These are phyloP conservation scores for Candida coquimbonensis DNA, from an alignment of 805 yeast genomes.

Conservation along the genomic window DNA sequence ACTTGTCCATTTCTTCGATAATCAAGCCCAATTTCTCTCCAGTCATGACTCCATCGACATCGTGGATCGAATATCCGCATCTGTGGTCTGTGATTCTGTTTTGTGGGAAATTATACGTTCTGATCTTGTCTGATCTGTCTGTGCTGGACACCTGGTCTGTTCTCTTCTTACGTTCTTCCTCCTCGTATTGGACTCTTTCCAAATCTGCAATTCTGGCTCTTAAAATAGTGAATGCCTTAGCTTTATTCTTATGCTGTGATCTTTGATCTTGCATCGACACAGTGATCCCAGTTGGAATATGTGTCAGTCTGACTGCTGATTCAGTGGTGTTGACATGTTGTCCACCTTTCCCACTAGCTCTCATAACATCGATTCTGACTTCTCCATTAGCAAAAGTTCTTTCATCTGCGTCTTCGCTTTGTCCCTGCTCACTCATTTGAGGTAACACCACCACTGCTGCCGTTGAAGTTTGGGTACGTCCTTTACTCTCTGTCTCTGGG, in stretches of 20 bases:
- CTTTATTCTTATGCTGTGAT: constrained; percentile 91
- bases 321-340: constrained; percentile 98
- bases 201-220: constrained; percentile 79
- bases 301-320: constrained; percentile 91
- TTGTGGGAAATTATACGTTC: constrained; percentile 92
- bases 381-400: constrained; percentile 80
- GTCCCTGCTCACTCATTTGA: constrained; percentile 52
- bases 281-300: constrained; percentile 82
- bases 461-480: constrained; percentile 92
- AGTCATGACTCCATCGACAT: constrained; percentile 56
- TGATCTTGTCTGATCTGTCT: constrained; percentile 84
- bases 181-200: constrained; percentile 59
- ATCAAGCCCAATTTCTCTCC: constrained; percentile 54
- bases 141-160: constrained; percentile 82
- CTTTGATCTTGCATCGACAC: constrained; percentile 93
- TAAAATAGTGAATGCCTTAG: constrained; percentile 79
- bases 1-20: constrained; percentile 42
- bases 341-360: constrained; percentile 96
- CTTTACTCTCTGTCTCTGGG: constrained; percentile 90
- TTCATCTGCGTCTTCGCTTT: constrained; percentile 44
- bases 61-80: constrained; percentile 74
- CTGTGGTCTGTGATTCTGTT: constrained; percentile 92
- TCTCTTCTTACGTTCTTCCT: constrained; percentile 58
- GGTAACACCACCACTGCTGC: constrained; percentile 94
- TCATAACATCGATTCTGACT: constrained; percentile 90